Conservation (phyloP, 75 land plant genomes). For the Adiantum capillusveneris region DNA sequence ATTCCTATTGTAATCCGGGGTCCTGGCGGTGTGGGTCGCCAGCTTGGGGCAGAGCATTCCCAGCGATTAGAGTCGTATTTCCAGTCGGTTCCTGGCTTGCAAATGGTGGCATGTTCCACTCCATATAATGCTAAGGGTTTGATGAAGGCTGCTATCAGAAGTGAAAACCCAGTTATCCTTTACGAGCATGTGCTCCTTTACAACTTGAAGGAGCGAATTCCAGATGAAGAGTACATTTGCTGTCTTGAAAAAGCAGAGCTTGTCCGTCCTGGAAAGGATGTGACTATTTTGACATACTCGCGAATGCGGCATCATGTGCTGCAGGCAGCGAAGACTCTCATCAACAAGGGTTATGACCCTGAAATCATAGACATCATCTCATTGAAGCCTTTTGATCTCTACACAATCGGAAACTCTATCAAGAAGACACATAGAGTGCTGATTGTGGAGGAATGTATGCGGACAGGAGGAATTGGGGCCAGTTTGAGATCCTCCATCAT, state of each 20-base stretch:
- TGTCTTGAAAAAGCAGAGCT: conserved; percentile 93
- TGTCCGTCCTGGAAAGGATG: conserved; percentile 89
- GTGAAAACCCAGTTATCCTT: conserved; percentile 96
- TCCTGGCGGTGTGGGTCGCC: conserved; percentile 96
- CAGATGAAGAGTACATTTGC: conserved; percentile 86
- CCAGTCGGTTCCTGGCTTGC: conserved; percentile 95
- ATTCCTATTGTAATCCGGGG: conserved; percentile 91
- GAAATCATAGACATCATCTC: conserved; percentile 96
- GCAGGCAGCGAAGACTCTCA: conserved; percentile 90
- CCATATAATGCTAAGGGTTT: conserved; percentile 98
- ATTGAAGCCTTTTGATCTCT: conserved; percentile 86
- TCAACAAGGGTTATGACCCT: conserved; percentile 90
- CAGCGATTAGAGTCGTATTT: conserved; percentile 95
- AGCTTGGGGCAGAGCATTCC: conserved; percentile 97
- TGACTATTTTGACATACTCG: conserved; percentile 90
- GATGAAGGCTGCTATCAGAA: conserved; percentile 96
- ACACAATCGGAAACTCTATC: conserved; percentile 86
- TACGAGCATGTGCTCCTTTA: conserved; percentile 94
- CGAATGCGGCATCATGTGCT: conserved; percentile 95
- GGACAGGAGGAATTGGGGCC: conserved; percentile 96
- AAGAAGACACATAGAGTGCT: conserved; percentile 94
- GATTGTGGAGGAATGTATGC: conserved; percentile 98
- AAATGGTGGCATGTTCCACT: conserved; percentile 98
- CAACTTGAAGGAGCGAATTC: conserved; percentile 91
- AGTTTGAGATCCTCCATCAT: conserved; percentile 85